Evolutionary conservation across 495 filamentous ascomycete genomes (phyloP), one percentile per base, ranked within the genome.

Genomic region (Penicillium verhagenii): DNA sequence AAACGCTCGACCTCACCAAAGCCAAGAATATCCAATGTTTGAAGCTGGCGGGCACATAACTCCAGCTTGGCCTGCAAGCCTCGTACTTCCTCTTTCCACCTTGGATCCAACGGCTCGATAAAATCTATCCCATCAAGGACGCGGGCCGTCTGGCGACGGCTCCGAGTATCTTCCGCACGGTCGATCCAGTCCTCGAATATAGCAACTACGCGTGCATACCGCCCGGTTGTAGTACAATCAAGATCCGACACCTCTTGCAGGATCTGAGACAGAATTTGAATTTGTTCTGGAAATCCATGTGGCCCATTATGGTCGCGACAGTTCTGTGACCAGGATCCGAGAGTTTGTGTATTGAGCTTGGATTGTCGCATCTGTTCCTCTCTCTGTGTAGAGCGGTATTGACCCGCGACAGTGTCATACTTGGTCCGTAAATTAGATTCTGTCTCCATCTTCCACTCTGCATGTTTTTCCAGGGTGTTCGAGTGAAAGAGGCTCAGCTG

Each of bases 401-500:
- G 67, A 16, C 37, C 52, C 18, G 71, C 67, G 20, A 80, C 72
- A 11, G 58, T 56, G 42, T 72, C 60, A 45, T 79, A 78, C 28
- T 72, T 72, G n/a, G 59, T 63, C 42, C 64, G 69, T 45, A 82
- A 58, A 11, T 57, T 54, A 2, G 33, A 29, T 50, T 76, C 68
- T 0, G 72, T 68, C 20, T 69, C 66, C 10, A 45, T 16, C 53
- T 70, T 63, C 77, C 73, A 80, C 45, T 72, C 63, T 0, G 52
- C 49, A 14, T 75, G 63, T 20, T 62, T 52, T 19, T 69, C 65
- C 14, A 70, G 38, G 9, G 69, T 66, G 7, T 67, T 65, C 9
- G 75, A 78, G 70, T 90, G 87, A 11, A 92, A 71, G 9, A 92
- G 73, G 62, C 84, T 82, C 5, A 92, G 71, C 62, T 91, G 88